Evolutionary conservation across 306 rosid species (phyloP), one percentile per base, ranked within the genome.

Genomic region (Macrotyloma uniflorum): DNA sequence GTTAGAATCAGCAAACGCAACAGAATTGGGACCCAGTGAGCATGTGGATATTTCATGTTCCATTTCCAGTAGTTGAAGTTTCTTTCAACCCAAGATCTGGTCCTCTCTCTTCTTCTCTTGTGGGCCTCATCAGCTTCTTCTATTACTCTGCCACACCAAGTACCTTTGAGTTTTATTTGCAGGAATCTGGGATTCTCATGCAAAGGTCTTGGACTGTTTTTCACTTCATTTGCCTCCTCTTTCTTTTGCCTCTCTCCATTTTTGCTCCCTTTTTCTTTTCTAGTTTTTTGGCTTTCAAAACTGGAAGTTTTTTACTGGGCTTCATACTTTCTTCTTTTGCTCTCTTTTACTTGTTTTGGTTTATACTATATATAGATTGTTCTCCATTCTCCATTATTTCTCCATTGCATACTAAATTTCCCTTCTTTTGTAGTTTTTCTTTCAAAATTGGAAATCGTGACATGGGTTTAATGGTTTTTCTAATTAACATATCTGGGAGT

Each of bases 71-170:
- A 18, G 54, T 68, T 64, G 64, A 64, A 76, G 69, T 20, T 62
- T 76, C 61, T 59, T 83, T 77, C 53, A 74, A 58, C 33, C 55
- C 57, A 82, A 81, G 83, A 81, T 81, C 82, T 76, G 89, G 83
- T 66, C 57, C 68, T 55, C 45, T 82, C 74, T 28, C 75, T 54
- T 15, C 16, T 30, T 62, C 24, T 35, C 8, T 61, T 22, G 80
- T 85, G 85, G 45, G 72, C 68, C 69, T 82, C 66, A 74, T 82
- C 70, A 77, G 19, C 51, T 63, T 23, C 35, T 43, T 61, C 67
- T 8, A 26, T 61, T 30, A 16, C 22, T 16, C 67, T 61, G 43
- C 67, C 67, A 61, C 15, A 74, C 58, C 74, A 19, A 73, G 66
- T 67, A 42, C 79, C 55, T 78, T 75, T 7, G 54, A 18, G 18